Percentiles rank a stretch among this genome's conserved stretches.
These are phyloP conservation scores for Naganishia vishniacii DNA, from an alignment of 768 basidiomycete species.

Conservation along the genomic window DNA sequence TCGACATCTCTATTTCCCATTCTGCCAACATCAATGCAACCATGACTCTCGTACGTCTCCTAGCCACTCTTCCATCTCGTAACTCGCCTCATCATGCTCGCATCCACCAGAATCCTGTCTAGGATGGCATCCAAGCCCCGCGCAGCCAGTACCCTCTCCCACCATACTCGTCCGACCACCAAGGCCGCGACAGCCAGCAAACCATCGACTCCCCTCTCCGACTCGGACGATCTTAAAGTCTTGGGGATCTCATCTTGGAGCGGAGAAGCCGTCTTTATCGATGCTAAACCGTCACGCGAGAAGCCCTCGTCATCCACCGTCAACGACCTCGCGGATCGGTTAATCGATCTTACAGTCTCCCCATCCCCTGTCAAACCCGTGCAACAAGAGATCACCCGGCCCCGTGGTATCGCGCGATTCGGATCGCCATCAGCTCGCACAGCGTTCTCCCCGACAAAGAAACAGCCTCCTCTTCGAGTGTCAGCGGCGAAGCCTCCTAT, in stretches of 20 bases:
- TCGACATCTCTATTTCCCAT: too few species aligned
- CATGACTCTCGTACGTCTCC: neutral
- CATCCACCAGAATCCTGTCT: neutral
- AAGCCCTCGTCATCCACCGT: neutral
- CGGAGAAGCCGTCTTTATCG: neutral
- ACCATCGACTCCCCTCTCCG: too few species aligned
- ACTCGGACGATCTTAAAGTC: constrained; percentile 3
- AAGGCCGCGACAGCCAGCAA: neutral
- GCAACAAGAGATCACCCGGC: constrained; percentile 22
- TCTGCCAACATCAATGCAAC: neutral
- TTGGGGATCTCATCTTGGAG: constrained; percentile 1
- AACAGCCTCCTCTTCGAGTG: too few species aligned
- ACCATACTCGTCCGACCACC: neutral
- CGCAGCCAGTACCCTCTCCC: neutral
- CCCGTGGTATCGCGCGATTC: constrained; percentile 31
- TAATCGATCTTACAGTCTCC: constrained; percentile 30
- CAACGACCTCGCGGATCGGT: constrained; percentile 10
- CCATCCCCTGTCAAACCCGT: constrained; percentile 26
- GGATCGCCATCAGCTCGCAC: constrained; percentile 28
- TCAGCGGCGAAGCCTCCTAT: constrained; percentile 39
- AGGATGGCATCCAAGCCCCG: constrained; percentile 6
- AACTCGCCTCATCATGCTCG: neutral
- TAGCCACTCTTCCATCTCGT: neutral
- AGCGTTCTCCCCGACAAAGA: constrained; percentile 30
- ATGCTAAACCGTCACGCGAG: neutral